These are phyloP conservation scores for Barnettozyma populi DNA, from an alignment of 805 yeast species.

Conservation along the genomic window DNA sequence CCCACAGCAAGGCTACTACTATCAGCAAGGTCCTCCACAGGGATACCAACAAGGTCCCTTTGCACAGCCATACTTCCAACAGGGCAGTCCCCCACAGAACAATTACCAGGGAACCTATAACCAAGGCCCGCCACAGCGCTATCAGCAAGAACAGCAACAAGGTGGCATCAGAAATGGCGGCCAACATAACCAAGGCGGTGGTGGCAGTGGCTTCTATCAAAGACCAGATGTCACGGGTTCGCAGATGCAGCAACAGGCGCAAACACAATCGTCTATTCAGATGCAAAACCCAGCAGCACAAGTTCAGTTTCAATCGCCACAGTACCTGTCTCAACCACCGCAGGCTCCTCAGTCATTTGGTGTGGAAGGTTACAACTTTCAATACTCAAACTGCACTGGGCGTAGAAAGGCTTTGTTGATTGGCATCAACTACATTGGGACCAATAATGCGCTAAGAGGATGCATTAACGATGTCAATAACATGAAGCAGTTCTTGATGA, in stretches of 20 bases:
- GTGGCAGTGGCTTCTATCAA: background rate
- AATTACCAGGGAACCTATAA: background rate
- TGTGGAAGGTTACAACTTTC: conserved; percentile 31
- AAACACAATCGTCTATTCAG: conserved; percentile 6
- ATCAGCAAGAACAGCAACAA: background rate
- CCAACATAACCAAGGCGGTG: background rate
- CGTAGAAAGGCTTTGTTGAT: conserved; percentile 66
- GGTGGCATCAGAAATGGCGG: background rate
- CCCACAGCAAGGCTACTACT: background rate
- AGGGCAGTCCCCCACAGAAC: background rate
- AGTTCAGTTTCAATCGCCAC: conserved; percentile 7
- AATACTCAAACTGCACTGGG: conserved; percentile 69
- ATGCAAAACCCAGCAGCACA: conserved; percentile 3
- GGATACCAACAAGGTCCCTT: background rate
- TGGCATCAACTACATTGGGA: conserved; percentile 75
- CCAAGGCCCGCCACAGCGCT: background rate
- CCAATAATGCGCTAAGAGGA: conserved; percentile 57
- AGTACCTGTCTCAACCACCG: conserved; percentile 8
- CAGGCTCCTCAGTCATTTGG: conserved; percentile 18
- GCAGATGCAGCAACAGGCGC: conserved; percentile 4
- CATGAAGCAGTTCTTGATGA: conserved; percentile 37
- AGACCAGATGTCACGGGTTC: conserved; percentile 1
- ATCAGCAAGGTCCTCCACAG: background rate
- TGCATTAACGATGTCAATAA: conserved; percentile 72
- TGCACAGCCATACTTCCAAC: background rate